Conservation (phyloP, 257 asterid species). For the Eustoma russellianum region DNA sequence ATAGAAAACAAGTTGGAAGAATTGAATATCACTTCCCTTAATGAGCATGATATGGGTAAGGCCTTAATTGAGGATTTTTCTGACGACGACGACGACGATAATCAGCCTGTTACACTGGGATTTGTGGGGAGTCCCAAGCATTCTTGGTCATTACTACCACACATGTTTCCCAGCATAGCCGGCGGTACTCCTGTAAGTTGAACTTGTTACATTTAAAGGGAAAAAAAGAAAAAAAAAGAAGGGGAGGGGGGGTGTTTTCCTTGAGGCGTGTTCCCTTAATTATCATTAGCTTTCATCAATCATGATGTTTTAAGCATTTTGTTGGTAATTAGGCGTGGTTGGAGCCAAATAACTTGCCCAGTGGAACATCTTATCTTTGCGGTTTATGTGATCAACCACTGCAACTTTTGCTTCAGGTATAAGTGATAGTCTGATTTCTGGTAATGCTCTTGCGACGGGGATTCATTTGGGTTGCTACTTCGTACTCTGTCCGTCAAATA, state of each 20-base stretch:
- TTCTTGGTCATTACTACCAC: conserved; percentile 57
- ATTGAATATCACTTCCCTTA: conserved; percentile 41
- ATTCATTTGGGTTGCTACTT: neutral
- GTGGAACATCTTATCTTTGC: conserved; percentile 48
- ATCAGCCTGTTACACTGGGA: conserved; percentile 55
- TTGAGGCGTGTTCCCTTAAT: neutral
- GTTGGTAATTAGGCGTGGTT: conserved; percentile 65
- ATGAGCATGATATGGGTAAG: conserved; percentile 49
- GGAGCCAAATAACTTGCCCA: conserved; percentile 77
- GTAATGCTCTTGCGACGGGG: neutral
- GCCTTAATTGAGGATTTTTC: conserved; percentile 8
- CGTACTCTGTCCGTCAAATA: neutral
- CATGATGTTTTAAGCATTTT: conserved; percentile 7
- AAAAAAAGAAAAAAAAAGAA: too few species aligned
- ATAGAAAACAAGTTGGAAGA: conserved; percentile 26
- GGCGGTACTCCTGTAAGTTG: conserved; percentile 86
- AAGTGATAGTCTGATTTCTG: neutral
- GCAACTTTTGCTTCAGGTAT: conserved; percentile 94
- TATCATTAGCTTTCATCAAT: conserved; percentile 1
- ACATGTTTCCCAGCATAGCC: conserved; percentile 90
- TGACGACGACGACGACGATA: conserved; percentile 51
- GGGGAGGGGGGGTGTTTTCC: conserved; percentile 1
- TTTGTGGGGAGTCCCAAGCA: conserved; percentile 56
- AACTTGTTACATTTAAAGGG: too few species aligned
- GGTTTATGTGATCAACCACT: conserved; percentile 77